Evolutionary conservation across 306 rosid species (phyloP).

Genomic region (peach (Prunus persica)): DNA sequence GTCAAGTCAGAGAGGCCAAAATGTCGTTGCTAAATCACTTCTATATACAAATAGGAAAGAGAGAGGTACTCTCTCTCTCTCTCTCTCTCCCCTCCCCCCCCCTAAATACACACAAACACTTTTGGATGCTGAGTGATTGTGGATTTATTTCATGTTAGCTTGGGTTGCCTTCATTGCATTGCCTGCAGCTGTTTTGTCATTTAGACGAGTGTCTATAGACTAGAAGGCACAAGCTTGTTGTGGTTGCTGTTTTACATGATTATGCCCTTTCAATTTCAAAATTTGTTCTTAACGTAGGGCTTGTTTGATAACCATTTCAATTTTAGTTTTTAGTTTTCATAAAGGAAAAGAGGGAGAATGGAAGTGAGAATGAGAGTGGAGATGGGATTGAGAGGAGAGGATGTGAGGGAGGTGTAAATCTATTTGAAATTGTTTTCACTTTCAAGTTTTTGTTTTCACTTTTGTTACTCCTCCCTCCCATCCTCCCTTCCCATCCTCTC

Average conservation of each 20-base stretch:
- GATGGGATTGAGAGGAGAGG: too few species aligned
- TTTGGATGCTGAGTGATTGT: neutral
- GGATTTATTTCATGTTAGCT: too few species aligned
- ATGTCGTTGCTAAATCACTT: constrained; percentile 72
- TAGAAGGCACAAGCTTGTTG: neutral
- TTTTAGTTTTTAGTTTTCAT: too few species aligned
- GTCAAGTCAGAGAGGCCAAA: constrained; percentile 91
- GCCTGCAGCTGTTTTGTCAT: neutral
- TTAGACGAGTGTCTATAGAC: too few species aligned
- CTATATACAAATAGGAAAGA: constrained; percentile 77
- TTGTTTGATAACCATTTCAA: too few species aligned
- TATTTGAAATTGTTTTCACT: too few species aligned
- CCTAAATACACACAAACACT: neutral
- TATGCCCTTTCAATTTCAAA: neutral
- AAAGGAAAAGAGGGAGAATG: too few species aligned
- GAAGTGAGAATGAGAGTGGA: too few species aligned
- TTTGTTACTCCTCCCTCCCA: too few species aligned
- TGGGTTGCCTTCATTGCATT: neutral
- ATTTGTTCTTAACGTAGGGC: neutral
- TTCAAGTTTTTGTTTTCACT: too few species aligned
- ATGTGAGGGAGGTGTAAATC: too few species aligned
- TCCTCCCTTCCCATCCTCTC: too few species aligned
- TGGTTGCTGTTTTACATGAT: neutral
- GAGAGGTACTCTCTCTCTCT: constrained; percentile 60
- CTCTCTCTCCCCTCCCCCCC: neutral